Evolutionary conservation across 768 basidiomycete genomes (phyloP).

Genomic region (Lentinula detonsa): DNA sequence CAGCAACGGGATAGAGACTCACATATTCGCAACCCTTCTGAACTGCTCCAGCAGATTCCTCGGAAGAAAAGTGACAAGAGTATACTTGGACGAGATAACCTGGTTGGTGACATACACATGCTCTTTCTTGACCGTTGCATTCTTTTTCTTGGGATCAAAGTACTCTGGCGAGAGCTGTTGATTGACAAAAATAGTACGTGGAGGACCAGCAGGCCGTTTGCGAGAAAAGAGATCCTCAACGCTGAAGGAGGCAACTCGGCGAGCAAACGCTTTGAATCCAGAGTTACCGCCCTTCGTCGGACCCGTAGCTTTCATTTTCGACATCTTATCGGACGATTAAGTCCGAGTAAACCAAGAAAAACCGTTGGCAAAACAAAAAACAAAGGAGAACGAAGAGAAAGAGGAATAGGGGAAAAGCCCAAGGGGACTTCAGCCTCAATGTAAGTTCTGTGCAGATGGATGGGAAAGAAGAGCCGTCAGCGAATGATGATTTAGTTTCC

Average conservation of each 20-base stretch:
- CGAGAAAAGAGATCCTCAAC: constrained; percentile 42
- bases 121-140: constrained; percentile 32
- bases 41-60: constrained; percentile 8
- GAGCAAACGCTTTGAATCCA: constrained; percentile 15
- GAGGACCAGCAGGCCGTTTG: constrained; percentile 26
- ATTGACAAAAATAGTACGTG: constrained; percentile 45
- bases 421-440: background rate
- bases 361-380: background rate
- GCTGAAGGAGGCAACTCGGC: constrained; percentile 29
- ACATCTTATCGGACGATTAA: background rate
- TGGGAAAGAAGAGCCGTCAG: background rate
- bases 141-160: constrained; percentile 33
- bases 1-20: background rate
- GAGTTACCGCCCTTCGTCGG: constrained; percentile 6
- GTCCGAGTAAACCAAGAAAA: background rate
- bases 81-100: constrained; percentile 42
- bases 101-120: constrained; percentile 44
- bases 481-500: background rate
- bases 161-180: constrained; percentile 37
- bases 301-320: background rate
- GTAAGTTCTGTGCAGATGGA: background rate
- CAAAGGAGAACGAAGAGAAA: background rate
- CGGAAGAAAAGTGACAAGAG: constrained; percentile 9
- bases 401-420: background rate
- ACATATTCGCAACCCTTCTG: constrained; percentile 7